Evolutionary conservation across 1,284 basidiomycete species (phyloP).

Genomic region (Ceratobasidium sp.): DNA sequence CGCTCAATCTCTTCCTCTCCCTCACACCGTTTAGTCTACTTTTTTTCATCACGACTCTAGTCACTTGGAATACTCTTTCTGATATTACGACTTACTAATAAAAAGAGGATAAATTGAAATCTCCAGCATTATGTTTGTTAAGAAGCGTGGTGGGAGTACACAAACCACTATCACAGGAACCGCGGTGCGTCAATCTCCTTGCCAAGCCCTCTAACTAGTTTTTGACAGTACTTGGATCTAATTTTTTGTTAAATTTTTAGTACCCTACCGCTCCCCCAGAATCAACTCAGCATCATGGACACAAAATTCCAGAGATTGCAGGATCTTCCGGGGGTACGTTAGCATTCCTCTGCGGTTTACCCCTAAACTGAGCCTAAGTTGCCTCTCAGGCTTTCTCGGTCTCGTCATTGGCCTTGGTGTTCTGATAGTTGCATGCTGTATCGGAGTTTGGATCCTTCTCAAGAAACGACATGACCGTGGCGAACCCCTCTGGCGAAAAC

Average conservation of each 20-base stretch:
- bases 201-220: neutral
- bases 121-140: conserved; percentile 3
- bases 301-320: conserved; percentile 46
- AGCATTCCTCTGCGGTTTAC: neutral
- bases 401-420: conserved; percentile 48
- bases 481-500: conserved; percentile 45
- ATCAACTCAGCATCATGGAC: conserved; percentile 46
- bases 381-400: conserved; percentile 45
- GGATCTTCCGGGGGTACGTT: conserved; percentile 47
- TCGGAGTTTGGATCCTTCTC: conserved; percentile 46
- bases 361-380: neutral
- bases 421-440: conserved; percentile 46
- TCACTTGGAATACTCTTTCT: too few species aligned
- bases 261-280: conserved; percentile 46
- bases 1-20: neutral
- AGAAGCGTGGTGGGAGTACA: conserved; percentile 27
- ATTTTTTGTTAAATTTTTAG: conserved; percentile 11
- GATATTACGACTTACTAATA: too few species aligned
- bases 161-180: conserved; percentile 29
- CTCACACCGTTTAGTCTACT: neutral
- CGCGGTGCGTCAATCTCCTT: neutral
- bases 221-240: neutral
- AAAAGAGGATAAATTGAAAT: neutral
- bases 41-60: too few species aligned
- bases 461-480: conserved; percentile 45